Conservation (phyloP, 2,329 filamentous ascomycete species). For the Talaromyces pinophilus region DNA sequence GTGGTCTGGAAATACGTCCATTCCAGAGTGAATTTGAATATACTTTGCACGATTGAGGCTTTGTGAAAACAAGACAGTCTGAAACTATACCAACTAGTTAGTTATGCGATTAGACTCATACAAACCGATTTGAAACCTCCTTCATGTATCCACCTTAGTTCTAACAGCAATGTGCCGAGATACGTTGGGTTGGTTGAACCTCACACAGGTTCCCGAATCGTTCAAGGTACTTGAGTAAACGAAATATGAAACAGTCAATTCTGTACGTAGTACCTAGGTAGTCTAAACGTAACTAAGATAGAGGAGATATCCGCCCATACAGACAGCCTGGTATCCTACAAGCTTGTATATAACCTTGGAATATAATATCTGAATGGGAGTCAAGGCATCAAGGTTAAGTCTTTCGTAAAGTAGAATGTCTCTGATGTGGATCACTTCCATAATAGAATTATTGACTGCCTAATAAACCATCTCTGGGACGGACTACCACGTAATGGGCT, state of each 20-base stretch:
- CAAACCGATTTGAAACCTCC: not conserved
- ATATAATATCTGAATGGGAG: too few relatives aligned
- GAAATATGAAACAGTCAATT: not conserved
- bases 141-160: not conserved
- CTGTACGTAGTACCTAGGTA: not conserved
- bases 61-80: not conserved
- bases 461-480: not conserved
- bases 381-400: too few relatives aligned
- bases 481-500: not conserved
- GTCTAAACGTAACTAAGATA: not conserved
- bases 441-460: not conserved
- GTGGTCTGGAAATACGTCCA: not conserved
- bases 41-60: not conserved
- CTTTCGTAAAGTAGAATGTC: too few relatives aligned
- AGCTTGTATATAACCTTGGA: too few relatives aligned
- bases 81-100: not conserved
- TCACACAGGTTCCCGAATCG: not conserved
- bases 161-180: not conserved
- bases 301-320: not conserved
- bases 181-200: not conserved
- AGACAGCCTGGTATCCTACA: not conserved
- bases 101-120: not conserved
- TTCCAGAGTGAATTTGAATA: not conserved
- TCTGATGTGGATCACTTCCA: not conserved
- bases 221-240: not conserved